phyloP scores from a whole-genome alignment of 2,329 filamentous ascomycete species.

The Chalaropsis ovoidea region DNA sequence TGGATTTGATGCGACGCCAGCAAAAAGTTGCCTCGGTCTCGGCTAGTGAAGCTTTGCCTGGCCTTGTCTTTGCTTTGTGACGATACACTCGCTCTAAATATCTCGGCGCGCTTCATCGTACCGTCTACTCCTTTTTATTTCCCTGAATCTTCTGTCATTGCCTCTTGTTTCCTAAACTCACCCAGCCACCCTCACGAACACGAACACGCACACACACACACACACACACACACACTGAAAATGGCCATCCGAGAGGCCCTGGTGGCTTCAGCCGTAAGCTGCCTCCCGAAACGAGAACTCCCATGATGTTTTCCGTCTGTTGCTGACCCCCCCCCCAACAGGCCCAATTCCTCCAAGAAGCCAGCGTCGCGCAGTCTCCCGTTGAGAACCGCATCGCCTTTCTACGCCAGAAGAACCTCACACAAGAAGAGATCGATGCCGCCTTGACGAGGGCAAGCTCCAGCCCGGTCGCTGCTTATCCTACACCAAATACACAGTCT shows the following conservation, averaged over 20 bases:
- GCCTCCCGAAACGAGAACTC: background rate
- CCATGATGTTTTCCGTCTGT: background rate
- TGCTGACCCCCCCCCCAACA: slow-evolving; percentile 33
- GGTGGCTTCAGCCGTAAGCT: slow-evolving; percentile 64
- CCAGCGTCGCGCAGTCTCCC: slow-evolving; percentile 79
- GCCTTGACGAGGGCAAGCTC: slow-evolving; percentile 68
- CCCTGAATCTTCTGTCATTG: background rate
- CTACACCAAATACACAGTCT: background rate
- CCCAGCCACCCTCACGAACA: background rate
- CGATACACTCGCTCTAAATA: background rate
- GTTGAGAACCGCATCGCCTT: slow-evolving; percentile 89
- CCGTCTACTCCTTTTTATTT: slow-evolving; percentile 17
- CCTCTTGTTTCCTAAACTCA: background rate
- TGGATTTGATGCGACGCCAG: background rate
- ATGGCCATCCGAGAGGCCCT: slow-evolving; percentile 93
- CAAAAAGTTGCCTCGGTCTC: slow-evolving; percentile 15
- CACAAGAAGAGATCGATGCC: slow-evolving; percentile 83
- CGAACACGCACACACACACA: background rate
- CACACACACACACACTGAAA: slow-evolving; percentile 27
- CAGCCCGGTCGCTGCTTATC: slow-evolving; percentile 40
- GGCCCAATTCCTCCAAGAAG: slow-evolving; percentile 69
- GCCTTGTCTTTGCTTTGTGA: background rate
- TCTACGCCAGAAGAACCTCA: slow-evolving; percentile 91
- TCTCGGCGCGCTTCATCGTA: slow-evolving; percentile 17
- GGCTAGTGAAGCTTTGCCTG: background rate